phyloP scores from a whole-genome alignment of 148 eudicot species.

The Rhododendron vialii region DNA sequence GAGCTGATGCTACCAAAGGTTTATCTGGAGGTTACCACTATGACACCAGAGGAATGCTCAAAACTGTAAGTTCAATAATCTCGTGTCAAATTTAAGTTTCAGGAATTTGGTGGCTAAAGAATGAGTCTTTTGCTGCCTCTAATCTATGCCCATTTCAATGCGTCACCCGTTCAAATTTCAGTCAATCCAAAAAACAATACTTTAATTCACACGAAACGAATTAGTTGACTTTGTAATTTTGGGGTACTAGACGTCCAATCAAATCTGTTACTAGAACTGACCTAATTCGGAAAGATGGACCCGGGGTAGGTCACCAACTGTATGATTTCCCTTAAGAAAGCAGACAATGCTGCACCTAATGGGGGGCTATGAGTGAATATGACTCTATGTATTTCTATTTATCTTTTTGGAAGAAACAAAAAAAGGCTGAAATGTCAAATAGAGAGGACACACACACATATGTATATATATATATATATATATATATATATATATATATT shows the following conservation, averaged over 20 bases:
- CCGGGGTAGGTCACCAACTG: conserved; percentile 5
- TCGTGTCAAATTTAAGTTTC: neutral
- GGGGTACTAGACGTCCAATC: neutral
- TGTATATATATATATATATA: too few species aligned
- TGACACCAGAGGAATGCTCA: conserved; percentile 58
- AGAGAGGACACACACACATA: too few species aligned
- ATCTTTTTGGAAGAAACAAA: neutral
- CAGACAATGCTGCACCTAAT: neutral
- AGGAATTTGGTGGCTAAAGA: neutral
- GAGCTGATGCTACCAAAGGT: conserved; percentile 58
- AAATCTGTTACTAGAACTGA: neutral
- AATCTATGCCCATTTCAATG: neutral
- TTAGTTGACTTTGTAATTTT: neutral
- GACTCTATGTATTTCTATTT: neutral
- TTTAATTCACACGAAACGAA: neutral
- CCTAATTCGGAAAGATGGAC: neutral
- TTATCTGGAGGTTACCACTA: conserved; percentile 61
- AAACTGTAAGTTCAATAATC: conserved; percentile 33
- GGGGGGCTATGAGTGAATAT: neutral
- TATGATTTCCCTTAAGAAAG: conserved; percentile 5
- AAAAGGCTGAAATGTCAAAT: neutral
- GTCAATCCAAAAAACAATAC: neutral
- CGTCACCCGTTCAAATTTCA: neutral
- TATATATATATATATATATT: too few species aligned
- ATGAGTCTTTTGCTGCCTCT: neutral